These are phyloP conservation scores for Comarum palustre DNA, from an alignment of 306 rosid species.

Conservation along the genomic window DNA sequence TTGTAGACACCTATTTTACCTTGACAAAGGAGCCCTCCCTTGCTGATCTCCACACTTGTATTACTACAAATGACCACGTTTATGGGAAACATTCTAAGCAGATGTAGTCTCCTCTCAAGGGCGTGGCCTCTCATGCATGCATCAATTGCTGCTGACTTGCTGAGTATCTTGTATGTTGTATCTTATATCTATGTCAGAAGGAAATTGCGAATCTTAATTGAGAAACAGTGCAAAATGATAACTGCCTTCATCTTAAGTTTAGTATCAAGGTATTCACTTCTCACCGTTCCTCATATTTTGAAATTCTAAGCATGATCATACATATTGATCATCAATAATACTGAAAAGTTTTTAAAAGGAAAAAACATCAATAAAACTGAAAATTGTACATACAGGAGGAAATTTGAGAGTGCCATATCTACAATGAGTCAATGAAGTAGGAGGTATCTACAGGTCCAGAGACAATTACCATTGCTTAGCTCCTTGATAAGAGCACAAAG, in stretches of 20 bases:
- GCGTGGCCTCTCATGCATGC: not conserved
- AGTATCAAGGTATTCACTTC: not conserved
- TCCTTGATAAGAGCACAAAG: not conserved
- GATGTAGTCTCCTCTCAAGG: no score
- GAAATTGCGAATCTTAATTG: not conserved
- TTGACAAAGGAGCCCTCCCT: no score
- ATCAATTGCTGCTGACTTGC: not conserved
- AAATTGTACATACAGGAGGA: not conserved
- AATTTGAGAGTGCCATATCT: not conserved
- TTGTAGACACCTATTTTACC: no score
- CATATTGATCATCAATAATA: not conserved
- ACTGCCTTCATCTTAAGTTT: not conserved
- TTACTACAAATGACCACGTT: no score
- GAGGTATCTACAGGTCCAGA: conserved; percentile 10
- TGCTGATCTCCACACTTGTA: no score
- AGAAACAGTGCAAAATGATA: not conserved
- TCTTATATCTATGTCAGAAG: not conserved
- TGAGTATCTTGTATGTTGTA: no score
- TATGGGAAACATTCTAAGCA: no score
- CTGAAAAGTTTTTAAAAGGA: no score
- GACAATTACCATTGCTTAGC: not conserved
- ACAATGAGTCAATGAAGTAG: not conserved
- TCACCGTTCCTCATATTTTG: not conserved
- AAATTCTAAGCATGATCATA: not conserved
- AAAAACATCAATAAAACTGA: no score